Conservation (phyloP, 768 basidiomycete genomes). For the Lentinula aciculospora region DNA sequence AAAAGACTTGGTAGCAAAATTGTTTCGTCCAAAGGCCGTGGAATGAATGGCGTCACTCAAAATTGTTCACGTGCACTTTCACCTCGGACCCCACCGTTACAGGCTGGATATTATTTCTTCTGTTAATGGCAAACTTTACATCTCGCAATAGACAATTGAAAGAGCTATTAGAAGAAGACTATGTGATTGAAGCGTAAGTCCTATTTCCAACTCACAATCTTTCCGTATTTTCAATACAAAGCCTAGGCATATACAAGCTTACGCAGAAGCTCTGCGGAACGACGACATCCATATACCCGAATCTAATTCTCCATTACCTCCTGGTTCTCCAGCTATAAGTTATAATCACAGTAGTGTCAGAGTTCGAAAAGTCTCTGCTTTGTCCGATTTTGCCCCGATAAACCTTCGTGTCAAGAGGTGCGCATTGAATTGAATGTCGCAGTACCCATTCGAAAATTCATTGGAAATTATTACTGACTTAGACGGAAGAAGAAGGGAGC, state of each 20-base stretch:
- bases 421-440: slow-evolving; percentile 8
- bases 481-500: slow-evolving; percentile 24
- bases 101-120: background rate
- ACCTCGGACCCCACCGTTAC: too few relatives aligned
- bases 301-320: slow-evolving; percentile 30
- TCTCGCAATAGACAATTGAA: background rate
- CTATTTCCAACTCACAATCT: background rate
- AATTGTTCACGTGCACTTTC: too few relatives aligned
- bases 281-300: slow-evolving; percentile 46
- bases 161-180: slow-evolving; percentile 43
- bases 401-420: slow-evolving; percentile 79
- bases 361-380: slow-evolving; percentile 74
- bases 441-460: background rate
- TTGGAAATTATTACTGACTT: background rate
- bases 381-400: slow-evolving; percentile 88
- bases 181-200: slow-evolving; percentile 68
- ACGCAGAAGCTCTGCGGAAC: slow-evolving; percentile 63
- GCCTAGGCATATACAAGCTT: slow-evolving; percentile 58
- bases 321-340: slow-evolving; percentile 28
- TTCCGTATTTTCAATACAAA: background rate
- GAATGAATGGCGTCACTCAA: too few relatives aligned
- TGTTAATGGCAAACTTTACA: background rate
- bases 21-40: too few relatives aligned
- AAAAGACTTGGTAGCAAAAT: too few relatives aligned
- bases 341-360: slow-evolving; percentile 36